Conservation (phyloP, 2,329 filamentous ascomycete genomes). For the Diaporthe citriasiana region DNA sequence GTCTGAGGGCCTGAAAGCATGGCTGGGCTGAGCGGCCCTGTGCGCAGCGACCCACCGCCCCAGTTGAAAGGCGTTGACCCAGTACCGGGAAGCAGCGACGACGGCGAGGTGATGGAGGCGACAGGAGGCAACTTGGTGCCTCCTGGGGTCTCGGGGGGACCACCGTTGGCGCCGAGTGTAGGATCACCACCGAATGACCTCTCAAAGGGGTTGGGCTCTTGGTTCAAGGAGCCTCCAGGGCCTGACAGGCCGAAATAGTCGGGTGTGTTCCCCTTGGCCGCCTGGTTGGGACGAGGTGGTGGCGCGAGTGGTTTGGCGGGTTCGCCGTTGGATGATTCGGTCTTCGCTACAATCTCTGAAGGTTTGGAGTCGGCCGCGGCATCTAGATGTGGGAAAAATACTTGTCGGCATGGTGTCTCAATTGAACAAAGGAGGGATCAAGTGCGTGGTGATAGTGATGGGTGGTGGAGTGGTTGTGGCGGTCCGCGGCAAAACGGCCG, state of each 20-base stretch:
- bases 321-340: conserved; percentile 70
- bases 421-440: conserved; percentile 1
- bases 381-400: conserved; percentile 53
- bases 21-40: conserved; percentile 93
- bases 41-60: conserved; percentile 86
- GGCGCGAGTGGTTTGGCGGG: conserved; percentile 76
- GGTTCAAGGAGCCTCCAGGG: conserved; percentile 67
- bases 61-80: conserved; percentile 83
- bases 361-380: conserved; percentile 61
- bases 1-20: conserved; percentile 91
- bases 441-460: conserved; percentile 39
- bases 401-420: conserved; percentile 37
- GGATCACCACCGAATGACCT: conserved; percentile 83
- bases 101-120: conserved; percentile 90
- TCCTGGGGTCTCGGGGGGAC: conserved; percentile 80
- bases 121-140: conserved; percentile 89
- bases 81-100: conserved; percentile 80
- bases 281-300: conserved; percentile 74
- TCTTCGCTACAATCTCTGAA: conserved; percentile 60
- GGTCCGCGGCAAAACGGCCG: neutral
- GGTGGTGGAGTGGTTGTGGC: conserved; percentile 7
- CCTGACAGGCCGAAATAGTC: conserved; percentile 78
- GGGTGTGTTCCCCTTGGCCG: conserved; percentile 62
- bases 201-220: conserved; percentile 97
- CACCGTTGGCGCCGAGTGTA: conserved; percentile 34